Evolutionary conservation across 148 eudicot species (phyloP), one percentile per base, ranked within the genome.

Genomic region (Spergularia bocconei): DNA sequence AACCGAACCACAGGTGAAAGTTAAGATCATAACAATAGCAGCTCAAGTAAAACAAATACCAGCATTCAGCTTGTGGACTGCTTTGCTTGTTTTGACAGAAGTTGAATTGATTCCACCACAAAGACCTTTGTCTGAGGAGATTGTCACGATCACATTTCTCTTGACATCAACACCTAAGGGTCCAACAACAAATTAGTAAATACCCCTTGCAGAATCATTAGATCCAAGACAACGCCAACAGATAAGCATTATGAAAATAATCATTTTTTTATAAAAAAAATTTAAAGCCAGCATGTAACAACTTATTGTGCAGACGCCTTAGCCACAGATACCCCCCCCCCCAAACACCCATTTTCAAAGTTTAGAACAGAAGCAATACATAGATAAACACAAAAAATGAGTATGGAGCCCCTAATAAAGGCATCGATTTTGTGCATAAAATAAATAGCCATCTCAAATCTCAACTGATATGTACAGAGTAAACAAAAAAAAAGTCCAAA

Each of bases 91-190:
- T 85, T 92, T 95, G 64, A 95, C 99, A 66, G 97, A 79, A 15
- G 96, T 95, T 52, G 97, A 86, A 75, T 95, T 95, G 62, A 95
- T 95, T 81, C 99, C 99, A 87, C 99, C 99, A 86, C 99, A 95
- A 73, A 95, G 93, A 90, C 99, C 99, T 82, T 92, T 95, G 89
- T 92, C 99, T 15, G 99, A 82, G 41, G 97, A 88, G 79, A 95
- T 81, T 11, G 97, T 78, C 47, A 92, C 79, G 51, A 92, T 73
- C 36, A 95, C 99, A 87, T 86, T 95, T 86, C 89, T 95, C 89
- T 92, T 95, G 79, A 92, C 97, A 82, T 87, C 90, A 81, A 95
- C 87, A 78, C 94, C 99, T 95, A 74, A 15, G 38, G 39, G 76
- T 69, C 70, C 70, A 78, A 73, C 66, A 64, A 52, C 60, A 25